A percentile compares a stretch with the other conserved stretches of the same genome.
Evolutionary conservation across 148 eudicot species (phyloP).

Genomic region (Simmondsia chinensis): DNA sequence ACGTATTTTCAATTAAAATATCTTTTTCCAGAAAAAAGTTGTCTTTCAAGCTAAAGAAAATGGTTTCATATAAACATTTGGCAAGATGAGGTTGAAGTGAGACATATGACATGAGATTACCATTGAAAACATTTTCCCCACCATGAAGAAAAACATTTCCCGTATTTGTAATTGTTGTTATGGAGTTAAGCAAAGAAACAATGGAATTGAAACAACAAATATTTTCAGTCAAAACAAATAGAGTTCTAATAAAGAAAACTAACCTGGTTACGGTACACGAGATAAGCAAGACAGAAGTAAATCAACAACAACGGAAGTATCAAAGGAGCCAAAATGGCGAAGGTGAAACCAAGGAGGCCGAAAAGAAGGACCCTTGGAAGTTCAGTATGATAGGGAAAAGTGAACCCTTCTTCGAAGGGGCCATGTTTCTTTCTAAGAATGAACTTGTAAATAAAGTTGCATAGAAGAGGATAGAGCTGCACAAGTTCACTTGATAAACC

Average conservation of each 20-base stretch:
- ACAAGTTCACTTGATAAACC: slow-evolving; percentile 83
- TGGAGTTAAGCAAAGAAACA: no score
- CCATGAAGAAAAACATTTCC: no score
- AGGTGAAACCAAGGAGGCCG: slow-evolving; percentile 70
- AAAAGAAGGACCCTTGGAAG: slow-evolving; percentile 79
- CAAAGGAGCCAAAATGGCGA: slow-evolving; percentile 68
- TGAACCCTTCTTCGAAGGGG: slow-evolving; percentile 40
- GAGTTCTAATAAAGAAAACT: slow-evolving; percentile 4
- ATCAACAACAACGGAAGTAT: slow-evolving; percentile 79
- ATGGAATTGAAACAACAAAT: neutral
- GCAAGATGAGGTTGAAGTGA: no score
- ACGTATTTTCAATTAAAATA: no score
- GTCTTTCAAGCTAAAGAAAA: no score
- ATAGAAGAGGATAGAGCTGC: slow-evolving; percentile 67
- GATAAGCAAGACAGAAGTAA: slow-evolving; percentile 73
- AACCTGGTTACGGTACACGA: slow-evolving; percentile 96
- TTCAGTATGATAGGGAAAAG: slow-evolving; percentile 95
- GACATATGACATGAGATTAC: no score
- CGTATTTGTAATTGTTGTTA: no score
- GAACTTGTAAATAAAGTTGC: slow-evolving; percentile 37
- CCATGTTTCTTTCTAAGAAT: slow-evolving; percentile 45
- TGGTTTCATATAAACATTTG: no score
- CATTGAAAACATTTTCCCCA: no score
- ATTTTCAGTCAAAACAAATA: neutral
- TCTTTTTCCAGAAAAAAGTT: no score